Conservation (phyloP, 169 alveolate genomes). For the Besnoitia besnoiti region DNA sequence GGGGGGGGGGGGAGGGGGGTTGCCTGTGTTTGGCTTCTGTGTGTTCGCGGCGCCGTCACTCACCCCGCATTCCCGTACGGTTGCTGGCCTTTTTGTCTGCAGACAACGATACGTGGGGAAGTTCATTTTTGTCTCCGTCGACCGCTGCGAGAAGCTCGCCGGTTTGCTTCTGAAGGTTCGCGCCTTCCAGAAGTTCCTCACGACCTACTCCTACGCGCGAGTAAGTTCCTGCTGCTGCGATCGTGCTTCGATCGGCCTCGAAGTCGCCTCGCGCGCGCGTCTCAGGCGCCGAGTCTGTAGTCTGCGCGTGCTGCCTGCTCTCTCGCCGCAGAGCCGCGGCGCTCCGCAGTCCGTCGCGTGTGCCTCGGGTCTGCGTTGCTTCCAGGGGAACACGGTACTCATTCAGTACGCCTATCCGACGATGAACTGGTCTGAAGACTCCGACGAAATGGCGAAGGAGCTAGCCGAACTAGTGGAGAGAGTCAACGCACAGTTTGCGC, state of each 20-base stretch:
- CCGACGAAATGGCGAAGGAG: not conserved
- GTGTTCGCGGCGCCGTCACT: too few relatives aligned
- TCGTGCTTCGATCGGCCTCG: not conserved
- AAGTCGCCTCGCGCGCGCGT: not conserved
- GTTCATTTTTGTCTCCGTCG: slow-evolving; percentile 65
- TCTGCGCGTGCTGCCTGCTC: not conserved
- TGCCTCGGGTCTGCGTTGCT: not conserved
- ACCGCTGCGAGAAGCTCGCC: slow-evolving; percentile 68
- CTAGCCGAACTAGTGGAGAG: not conserved
- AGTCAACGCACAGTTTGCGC: slow-evolving; percentile 37
- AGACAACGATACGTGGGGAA: slow-evolving; percentile 29
- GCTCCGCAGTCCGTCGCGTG: not conserved
- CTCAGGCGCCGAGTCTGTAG: not conserved
- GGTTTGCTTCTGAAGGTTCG: slow-evolving; percentile 66
- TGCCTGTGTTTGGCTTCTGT: too few relatives aligned
- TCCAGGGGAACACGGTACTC: slow-evolving; percentile 48
- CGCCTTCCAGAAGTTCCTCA: slow-evolving; percentile 36
- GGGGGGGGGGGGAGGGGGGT: too few relatives aligned
- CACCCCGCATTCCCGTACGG: too few relatives aligned
- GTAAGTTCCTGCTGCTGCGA: not conserved
- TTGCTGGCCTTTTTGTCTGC: not conserved
- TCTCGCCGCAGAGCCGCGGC: too few relatives aligned
- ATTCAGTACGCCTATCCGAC: slow-evolving; percentile 69
- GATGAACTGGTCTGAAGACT: not conserved
- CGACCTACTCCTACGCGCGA: slow-evolving; percentile 37